Evolutionary conservation across 306 rosid genomes (phyloP), one percentile per base, ranked within the genome.

Genomic region (Cicer arietinum): DNA sequence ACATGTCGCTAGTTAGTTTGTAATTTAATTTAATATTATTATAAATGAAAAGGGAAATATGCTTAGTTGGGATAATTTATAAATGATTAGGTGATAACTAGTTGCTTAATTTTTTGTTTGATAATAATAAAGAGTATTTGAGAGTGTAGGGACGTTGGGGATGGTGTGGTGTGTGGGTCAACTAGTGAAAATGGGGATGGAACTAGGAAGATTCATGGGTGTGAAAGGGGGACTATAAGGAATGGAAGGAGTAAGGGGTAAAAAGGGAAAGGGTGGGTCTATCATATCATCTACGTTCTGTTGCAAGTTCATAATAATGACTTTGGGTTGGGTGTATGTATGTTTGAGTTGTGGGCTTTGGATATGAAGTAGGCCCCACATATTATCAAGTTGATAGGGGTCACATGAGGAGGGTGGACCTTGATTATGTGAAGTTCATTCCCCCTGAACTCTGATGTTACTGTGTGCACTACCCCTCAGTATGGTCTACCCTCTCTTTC

Each of bases 341-440:
- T 76, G 85, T 84, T 73, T 20, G 89, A 70, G 88, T 73, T 86
- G 92, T 78, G 94, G 92, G 92, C 71, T 75, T 75, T 83, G 91
- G 75, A 83, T 85, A 89, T 82, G 82, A 52, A 22, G 88, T 79
- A 66, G 97, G 93, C 0, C 90, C 97, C 82, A 60, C 71, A 0
- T 14, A 45, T 41, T 42, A 73, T 59, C 97, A 88, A 90, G 87
- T 91, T 88, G 96, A 90, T 83, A 90, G 87, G 91, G 78, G 84
- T 88, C 94, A 90, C 94, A 91, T 87, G 94, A 91, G 81, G 74
- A 84, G 84, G 78, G 88, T 87, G 92, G 94, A 89, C 89, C 93
- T 81, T 76, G 82, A 82, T 76, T 84, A 64, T 39, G 70, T 72
- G 67, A 83, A 79, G 90, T 94, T 85, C 97, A 94, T 94, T 97